phyloP scores from a whole-genome alignment of 1,139 yeast species.

The Lodderomyces beijingensis region DNA sequence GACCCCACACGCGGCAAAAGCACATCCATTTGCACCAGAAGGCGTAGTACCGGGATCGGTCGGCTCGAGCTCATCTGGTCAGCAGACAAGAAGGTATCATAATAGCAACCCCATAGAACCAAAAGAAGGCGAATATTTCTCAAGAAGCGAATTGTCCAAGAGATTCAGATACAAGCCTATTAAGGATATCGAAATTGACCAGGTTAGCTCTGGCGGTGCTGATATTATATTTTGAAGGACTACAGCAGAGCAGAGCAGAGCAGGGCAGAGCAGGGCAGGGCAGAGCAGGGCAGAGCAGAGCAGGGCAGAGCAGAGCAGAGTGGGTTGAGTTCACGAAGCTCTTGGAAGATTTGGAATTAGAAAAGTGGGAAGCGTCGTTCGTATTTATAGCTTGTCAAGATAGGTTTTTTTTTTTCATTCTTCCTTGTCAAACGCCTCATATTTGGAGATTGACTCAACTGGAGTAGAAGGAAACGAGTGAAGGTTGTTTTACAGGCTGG shows the following conservation, averaged over 20 bases:
- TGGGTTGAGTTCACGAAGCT: too few species aligned
- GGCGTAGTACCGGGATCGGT: constrained; percentile 42
- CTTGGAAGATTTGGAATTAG: too few species aligned
- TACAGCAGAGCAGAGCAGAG: not conserved
- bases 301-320: too few species aligned
- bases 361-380: too few species aligned
- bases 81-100: constrained; percentile 13
- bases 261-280: too few species aligned
- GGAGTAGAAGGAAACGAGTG: too few species aligned
- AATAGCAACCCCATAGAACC: constrained; percentile 36
- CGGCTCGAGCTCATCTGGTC: constrained; percentile 8
- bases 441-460: too few species aligned
- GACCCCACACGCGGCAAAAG: constrained; percentile 21
- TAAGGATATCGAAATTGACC: constrained; percentile 66
- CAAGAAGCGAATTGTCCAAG: constrained; percentile 63
- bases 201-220: constrained; percentile 77
- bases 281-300: too few species aligned
- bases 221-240: constrained; percentile 31
- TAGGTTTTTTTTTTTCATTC: too few species aligned
- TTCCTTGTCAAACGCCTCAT: too few species aligned
- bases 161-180: constrained; percentile 66
- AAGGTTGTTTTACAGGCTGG: too few species aligned
- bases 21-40: constrained; percentile 52
- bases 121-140: constrained; percentile 46
- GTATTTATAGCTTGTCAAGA: too few species aligned